Evolutionary conservation across 2,329 filamentous ascomycete genomes (phyloP).

Genomic region (Calonectria hawksworthii): DNA sequence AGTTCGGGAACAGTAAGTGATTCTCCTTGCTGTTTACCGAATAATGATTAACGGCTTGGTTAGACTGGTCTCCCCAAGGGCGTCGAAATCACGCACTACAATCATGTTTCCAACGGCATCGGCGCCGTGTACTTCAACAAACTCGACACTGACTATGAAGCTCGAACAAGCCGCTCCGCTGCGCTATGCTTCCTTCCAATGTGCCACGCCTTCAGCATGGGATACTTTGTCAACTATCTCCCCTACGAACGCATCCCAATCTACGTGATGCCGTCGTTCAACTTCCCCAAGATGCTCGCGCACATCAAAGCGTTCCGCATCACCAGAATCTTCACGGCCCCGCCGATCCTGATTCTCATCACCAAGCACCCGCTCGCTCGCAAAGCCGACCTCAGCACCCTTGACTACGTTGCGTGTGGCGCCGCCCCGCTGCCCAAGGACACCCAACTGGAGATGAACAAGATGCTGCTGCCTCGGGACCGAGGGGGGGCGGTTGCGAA

Average conservation of each 20-base stretch:
- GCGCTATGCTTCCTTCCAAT: slow-evolving; percentile 81
- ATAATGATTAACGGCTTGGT: slow-evolving; percentile 9
- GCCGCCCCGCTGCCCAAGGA: slow-evolving; percentile 78
- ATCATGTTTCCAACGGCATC: slow-evolving; percentile 79
- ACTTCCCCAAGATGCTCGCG: slow-evolving; percentile 79
- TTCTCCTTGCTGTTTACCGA: too few species aligned
- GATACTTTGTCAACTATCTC: slow-evolving; percentile 74
- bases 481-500: slow-evolving; percentile 52
- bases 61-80: slow-evolving; percentile 85
- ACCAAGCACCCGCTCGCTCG: slow-evolving; percentile 77
- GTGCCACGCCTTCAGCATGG: slow-evolving; percentile 82
- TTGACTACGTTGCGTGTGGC: slow-evolving; percentile 72
- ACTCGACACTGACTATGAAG: slow-evolving; percentile 64
- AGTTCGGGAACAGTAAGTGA: slow-evolving; percentile 72
- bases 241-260: slow-evolving; percentile 72
- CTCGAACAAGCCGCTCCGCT: slow-evolving; percentile 54
- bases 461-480: slow-evolving; percentile 62
- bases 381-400: slow-evolving; percentile 77
- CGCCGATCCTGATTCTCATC: slow-evolving; percentile 81
- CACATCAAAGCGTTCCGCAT: slow-evolving; percentile 78
- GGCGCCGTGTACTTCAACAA: slow-evolving; percentile 65
- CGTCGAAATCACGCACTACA: slow-evolving; percentile 83
- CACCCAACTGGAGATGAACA: slow-evolving; percentile 59
- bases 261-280: slow-evolving; percentile 85
- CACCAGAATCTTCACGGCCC: slow-evolving; percentile 76